Evolutionary conservation across 2,329 filamentous ascomycete species (phyloP), one percentile per base, ranked within the genome.

Genomic region (Ceratocystis cacaofunesta): DNA sequence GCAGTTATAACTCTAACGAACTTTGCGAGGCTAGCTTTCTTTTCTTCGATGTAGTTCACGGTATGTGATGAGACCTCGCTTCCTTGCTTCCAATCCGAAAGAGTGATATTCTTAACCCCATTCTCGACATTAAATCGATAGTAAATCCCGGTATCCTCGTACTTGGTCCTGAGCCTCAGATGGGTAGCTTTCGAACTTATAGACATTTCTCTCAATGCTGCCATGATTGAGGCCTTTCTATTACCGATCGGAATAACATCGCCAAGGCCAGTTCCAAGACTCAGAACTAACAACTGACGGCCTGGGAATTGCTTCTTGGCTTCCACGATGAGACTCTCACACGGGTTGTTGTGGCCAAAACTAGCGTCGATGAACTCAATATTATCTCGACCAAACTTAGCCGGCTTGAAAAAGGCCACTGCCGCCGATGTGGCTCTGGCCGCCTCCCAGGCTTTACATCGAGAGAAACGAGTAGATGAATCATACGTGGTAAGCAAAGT

Each of bases 311-410:
- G 68, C 1, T 50, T 60, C 52, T 66, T 41, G 6, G 73, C 73
- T 61, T 73, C 72, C 2, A 68, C 61, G 6, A 74, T 70, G 12
- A 74, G 68, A 1, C 71, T 67, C 25, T 72, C 69, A 60, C 70
- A 70, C 22, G 73, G 73, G 52, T 75, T 75, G 64, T 74, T 74
- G 46, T 71, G 68, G 1, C 71, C 71, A 25, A 74, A 70, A 0
- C 68, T 72, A 1, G 70, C 71, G 55, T 74, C 73, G 28, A 74
- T 68, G 44, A 72, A 74, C 22, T 71, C 70, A 1, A 71, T 65
- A 3, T 63, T 66, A 15, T 72, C 70, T 12, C 70, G 68, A 28
- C 72, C 72, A 8, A 72, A 8, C 28, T 68, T 64, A 28, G 72
- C 70, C 2, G 72, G 68, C 55, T 73, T 71, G 67, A 74, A 74